Conservation (phyloP, 805 yeast species). For the Candida khao-thaluensis region DNA sequence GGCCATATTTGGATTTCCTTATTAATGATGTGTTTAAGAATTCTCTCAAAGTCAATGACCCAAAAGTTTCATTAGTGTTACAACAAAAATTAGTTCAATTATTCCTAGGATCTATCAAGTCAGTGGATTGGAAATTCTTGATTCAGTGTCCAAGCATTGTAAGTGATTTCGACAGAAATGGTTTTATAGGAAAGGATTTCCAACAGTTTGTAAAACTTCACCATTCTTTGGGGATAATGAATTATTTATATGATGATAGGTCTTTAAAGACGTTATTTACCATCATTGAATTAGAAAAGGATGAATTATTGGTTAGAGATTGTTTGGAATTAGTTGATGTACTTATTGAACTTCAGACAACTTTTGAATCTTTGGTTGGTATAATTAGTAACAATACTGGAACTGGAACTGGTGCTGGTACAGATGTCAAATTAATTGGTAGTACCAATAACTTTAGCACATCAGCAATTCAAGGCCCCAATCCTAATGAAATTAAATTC, state of each 20-base stretch:
- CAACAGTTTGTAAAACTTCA: slow-evolving; percentile 52
- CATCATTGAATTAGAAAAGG: slow-evolving; percentile 60
- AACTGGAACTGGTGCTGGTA: too few species aligned
- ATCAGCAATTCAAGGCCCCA: too few species aligned
- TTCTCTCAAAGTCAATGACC: slow-evolving; percentile 37
- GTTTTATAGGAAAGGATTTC: slow-evolving; percentile 16
- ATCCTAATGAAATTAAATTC: background rate
- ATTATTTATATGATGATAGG: slow-evolving; percentile 58
- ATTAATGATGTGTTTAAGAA: slow-evolving; percentile 64
- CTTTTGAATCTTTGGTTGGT: background rate
- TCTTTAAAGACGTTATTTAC: slow-evolving; percentile 57
- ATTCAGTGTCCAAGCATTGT: slow-evolving; percentile 26
- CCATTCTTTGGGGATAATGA: slow-evolving; percentile 66
- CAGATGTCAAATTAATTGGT: too few species aligned
- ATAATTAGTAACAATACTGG: background rate
- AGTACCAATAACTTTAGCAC: background rate
- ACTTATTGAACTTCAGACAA: slow-evolving; percentile 52
- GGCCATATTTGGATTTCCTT: slow-evolving; percentile 78
- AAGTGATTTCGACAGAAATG: slow-evolving; percentile 5
- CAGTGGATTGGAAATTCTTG: slow-evolving; percentile 45
- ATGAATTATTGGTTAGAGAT: slow-evolving; percentile 26
- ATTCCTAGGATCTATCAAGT: slow-evolving; percentile 38
- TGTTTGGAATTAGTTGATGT: slow-evolving; percentile 27
- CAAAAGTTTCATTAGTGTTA: slow-evolving; percentile 39
- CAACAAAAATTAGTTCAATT: slow-evolving; percentile 56